Evolutionary conservation across 306 rosid species (phyloP), one percentile per base, ranked within the genome.

Genomic region (Phaseolus lunatus): DNA sequence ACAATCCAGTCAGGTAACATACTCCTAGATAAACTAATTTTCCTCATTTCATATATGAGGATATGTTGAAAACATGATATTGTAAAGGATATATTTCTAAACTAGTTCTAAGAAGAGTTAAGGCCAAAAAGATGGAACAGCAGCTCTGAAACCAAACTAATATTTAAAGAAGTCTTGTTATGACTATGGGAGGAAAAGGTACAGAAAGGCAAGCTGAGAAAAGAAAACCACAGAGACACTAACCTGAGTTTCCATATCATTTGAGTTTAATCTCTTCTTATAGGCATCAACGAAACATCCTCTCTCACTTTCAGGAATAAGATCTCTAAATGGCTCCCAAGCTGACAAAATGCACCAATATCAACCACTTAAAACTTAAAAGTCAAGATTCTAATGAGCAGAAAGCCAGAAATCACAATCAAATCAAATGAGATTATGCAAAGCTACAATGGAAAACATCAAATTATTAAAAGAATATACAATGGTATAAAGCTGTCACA

Each of bases 291-390:
- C 26, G 47, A 95, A 89, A 84, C 93, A 83, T 31, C 85, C 93
- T 52, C 92, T 89, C 81, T 92, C 98, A 72, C 73, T 86, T 68
- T 90, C 96, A 16, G 96, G 97, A 75, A 95, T 95, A 27, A 92
- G 89, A 84, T 95, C 98, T 77, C 92, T 84, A 82, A 95, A 95
- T 29, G 90, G 86, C 83, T 95, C 97, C 98, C 97, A 95, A 64
- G 95, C 98, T 92, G 82, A 73, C 43, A 78, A 81, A 31, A 76
- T 50, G 10, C 73, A 69, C 18, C 84, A 68, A 27, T 75, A 58
- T 80, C 45, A 82, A 26, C 66, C 77, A 79, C 45, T 80, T 68
- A 44, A 62, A 37, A 37, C 44, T 39, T 9, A 9, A 9, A 9
- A 31, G 13, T 33, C 16, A 43, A 7, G 27, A 58, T 24, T 57